These are phyloP conservation scores for Tolypocladium pustulatum DNA, from an alignment of 2,329 filamentous ascomycete species.

Conservation along the genomic window DNA sequence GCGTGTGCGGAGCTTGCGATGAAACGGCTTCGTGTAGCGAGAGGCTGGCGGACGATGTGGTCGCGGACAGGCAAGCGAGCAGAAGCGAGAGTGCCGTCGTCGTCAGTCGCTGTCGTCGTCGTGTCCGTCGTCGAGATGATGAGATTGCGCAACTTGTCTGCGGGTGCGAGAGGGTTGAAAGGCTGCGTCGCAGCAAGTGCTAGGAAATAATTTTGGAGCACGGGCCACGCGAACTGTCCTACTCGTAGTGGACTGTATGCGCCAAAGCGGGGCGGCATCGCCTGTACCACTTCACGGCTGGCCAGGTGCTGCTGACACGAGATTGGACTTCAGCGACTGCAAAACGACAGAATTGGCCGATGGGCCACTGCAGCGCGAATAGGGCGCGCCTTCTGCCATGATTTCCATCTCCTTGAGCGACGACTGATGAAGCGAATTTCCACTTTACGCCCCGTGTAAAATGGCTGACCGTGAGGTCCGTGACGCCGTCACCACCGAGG, in stretches of 20 bases:
- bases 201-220: constrained; percentile 10
- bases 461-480: constrained; percentile 12
- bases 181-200: neutral
- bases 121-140: neutral
- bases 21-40: neutral
- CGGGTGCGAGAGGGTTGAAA: neutral
- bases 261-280: neutral
- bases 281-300: neutral
- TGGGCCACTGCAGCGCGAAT: neutral
- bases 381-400: neutral
- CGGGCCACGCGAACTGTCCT: constrained; percentile 2
- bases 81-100: neutral
- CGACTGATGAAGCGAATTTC: neutral
- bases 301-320: neutral
- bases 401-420: neutral
- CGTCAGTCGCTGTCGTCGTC: neutral
- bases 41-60: neutral
- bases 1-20: neutral
- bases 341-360: neutral
- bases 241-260: neutral
- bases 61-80: neutral
- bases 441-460: neutral
- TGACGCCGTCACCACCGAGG: constrained; percentile 10
- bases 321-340: neutral
- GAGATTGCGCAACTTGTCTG: neutral